phyloP scores from a whole-genome alignment of 345 rosid genomes.

The Durio zibethinus region DNA sequence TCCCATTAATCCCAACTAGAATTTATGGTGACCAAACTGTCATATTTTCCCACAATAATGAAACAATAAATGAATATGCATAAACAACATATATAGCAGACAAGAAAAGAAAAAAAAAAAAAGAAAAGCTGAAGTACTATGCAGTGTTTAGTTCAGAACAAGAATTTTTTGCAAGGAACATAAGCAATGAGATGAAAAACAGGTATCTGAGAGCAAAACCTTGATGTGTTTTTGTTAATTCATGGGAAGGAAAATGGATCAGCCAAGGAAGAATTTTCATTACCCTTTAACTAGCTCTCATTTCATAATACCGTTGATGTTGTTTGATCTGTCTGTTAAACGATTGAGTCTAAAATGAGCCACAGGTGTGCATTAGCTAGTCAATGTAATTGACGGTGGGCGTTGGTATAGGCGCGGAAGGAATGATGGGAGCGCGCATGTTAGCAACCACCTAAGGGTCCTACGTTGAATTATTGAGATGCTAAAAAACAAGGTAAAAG shows the following conservation, averaged over 20 bases:
- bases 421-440: not conserved
- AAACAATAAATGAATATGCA: constrained; percentile 1
- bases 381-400: constrained; percentile 4
- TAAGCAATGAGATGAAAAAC: not conserved
- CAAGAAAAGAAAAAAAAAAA: not conserved
- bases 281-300: constrained; percentile 15
- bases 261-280: not conserved
- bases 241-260: not conserved
- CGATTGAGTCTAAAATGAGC: constrained; percentile 8
- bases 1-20: not conserved
- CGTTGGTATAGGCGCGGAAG: not conserved
- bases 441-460: not conserved
- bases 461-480: constrained; percentile 21
- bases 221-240: constrained; percentile 6
- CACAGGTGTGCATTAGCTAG: not conserved
- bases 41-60: not conserved
- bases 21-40: not conserved
- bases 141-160: not conserved
- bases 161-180: not conserved
- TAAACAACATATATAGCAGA: not conserved
- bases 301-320: constrained; percentile 30
- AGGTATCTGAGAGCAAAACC: constrained; percentile 10
- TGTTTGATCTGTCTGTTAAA: not conserved
- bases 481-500: not conserved
- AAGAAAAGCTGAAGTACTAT: not conserved